Base-by-base conservation (phyloP, 129 eudicot genomes). In the Lactuca sativa region DNA sequence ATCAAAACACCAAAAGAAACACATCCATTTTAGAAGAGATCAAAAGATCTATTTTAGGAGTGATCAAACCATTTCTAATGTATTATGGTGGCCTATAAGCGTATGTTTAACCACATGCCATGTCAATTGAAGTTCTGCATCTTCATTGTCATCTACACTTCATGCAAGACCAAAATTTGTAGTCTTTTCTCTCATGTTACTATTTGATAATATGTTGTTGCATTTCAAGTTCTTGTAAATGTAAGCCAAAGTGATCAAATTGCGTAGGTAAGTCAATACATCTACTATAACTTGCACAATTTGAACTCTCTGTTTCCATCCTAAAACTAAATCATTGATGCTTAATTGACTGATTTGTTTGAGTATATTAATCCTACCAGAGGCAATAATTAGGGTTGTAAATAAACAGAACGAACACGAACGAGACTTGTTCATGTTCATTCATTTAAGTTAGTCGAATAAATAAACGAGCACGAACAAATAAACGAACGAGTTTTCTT, bases 71-170 rank as follows among this genome's bases (percentile, higher is more conserved):
- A 17, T 83, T 88, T 71, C 85, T 92, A 2, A 91, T 79, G 69
- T 91, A 91, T 72, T 88, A 95, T 0, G 92, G 95, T 13, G 95
- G 92, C 87, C 88, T 83, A 69, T 84, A 91, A 13, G 92, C 97
- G 2, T 66, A 69, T 0, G 95, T 88, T 15, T 92, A n/a, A 88
- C 86, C 14, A 91, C 97, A 25, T 91, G 97, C 61, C 87, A 71
- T 4, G 97, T 88, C 64, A 88, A 63, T 31, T 74, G 91, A 62
- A 85, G 67, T n/a, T 36, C 86, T 10, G 72, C 85, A 11, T 69
- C 59, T 0, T 67, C 81, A 5, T 74, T 58, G 10, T 71, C 65
- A 4, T 74, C 79, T 13, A 88, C 59, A n/a, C 80, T 80, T 64
- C 97, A 85, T 0, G 92, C 95, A 2, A 91, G 76, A 59, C 89